Base-by-base conservation (phyloP, 257 asterid genomes). In the Nicotiana attenuata region DNA sequence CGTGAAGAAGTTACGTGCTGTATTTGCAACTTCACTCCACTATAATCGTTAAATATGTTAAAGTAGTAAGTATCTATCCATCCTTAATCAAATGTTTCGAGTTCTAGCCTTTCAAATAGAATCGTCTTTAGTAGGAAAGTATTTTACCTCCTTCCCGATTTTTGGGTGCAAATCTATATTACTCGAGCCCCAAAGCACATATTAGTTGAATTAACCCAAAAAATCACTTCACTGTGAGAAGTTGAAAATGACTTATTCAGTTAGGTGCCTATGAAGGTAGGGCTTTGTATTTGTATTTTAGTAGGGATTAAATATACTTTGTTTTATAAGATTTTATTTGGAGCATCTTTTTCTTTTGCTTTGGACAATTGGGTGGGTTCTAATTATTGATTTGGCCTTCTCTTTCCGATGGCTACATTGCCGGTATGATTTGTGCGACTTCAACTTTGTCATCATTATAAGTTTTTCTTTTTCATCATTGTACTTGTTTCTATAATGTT, bases 71-170 rank as follows among this genome's bases (percentile, higher is more conserved):
- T 7, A 41, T 41, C 7, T 1, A 5, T 33, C 6, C 6, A 31
- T 31, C 0, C 35, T 31, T 31, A 31, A 31, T 41, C 11, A 0
- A 41, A 41, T 0, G 2, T 38, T 2, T 41, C 50, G 3, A 2
- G 11, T 2, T 41, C 2, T 41, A 0, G 11, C 0, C 50, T 2
- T 41, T 0, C 3, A 2, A 41, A 41, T 41, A 0, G 0, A 38
- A 1, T 38, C 2, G 0, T 2, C 47, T 38, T 1, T 38, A 2
- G 2, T 38, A 38, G 47, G 9, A n/a, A 7, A 38, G 9, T 38
- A 0, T 38, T 38, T 38, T 38, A 38, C 9, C 0, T 38, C 2
- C 33, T 1, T 5, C 35, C 10, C 47, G 5, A 31, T 4, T 1
- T 29, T 29, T 29, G 31, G 31, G 3, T 29, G 45, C 9, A 35